phyloP scores from a whole-genome alignment of 2,329 filamentous ascomycete species.

The Scolecobasidium constrictum region DNA sequence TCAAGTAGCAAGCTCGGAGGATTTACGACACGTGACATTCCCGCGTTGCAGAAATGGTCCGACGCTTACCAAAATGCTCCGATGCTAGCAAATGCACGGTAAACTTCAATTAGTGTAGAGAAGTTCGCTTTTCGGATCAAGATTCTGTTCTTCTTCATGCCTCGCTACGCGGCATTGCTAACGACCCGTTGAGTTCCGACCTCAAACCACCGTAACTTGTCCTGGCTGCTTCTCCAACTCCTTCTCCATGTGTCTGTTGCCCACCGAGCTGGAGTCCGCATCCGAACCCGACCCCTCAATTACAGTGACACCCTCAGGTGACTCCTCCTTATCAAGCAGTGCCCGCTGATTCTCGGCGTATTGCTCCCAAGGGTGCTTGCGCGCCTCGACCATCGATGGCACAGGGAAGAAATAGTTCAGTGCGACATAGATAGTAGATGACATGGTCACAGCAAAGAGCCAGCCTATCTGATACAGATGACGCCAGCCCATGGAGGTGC shows the following conservation, averaged over 20 bases:
- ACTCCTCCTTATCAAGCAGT: not conserved
- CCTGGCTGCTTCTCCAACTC: not conserved
- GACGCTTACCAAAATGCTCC: too few relatives aligned
- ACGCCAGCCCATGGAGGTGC: not conserved
- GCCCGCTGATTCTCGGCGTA: not conserved
- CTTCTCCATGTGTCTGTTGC: not conserved
- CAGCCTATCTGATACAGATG: not conserved
- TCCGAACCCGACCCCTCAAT: too few relatives aligned
- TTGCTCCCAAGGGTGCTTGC: not conserved
- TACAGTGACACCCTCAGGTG: not conserved
- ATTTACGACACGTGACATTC: too few relatives aligned
- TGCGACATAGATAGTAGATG: not conserved
- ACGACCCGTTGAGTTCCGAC: too few relatives aligned
- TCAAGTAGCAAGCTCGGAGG: too few relatives aligned
- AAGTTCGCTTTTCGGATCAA: too few relatives aligned
- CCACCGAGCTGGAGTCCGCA: too few relatives aligned
- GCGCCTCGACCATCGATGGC: not conserved
- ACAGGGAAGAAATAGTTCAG: not conserved
- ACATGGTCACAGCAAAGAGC: not conserved
- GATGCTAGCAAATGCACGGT: too few relatives aligned
- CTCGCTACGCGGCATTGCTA: too few relatives aligned
- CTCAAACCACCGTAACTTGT: not conserved
- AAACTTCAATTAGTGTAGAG: too few relatives aligned
- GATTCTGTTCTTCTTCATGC: too few relatives aligned
- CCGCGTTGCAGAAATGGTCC: too few relatives aligned